A percentile compares a stretch with the other conserved stretches of the same genome.
These are phyloP conservation scores for Aspergillus proliferans DNA, from an alignment of 2,329 filamentous ascomycete species.

Conservation along the genomic window DNA sequence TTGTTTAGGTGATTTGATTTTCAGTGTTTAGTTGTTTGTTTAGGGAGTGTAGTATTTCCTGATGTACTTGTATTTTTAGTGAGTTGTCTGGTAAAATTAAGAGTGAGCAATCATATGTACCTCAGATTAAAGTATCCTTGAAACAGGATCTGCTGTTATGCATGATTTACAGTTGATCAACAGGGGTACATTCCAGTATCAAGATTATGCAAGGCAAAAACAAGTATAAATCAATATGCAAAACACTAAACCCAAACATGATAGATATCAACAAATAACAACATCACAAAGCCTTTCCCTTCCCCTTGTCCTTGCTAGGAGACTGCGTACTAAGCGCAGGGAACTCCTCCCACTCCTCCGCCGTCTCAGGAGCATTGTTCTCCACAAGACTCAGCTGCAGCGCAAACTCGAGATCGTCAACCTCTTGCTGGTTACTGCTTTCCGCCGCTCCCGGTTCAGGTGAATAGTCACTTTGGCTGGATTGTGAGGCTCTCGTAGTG, in stretches of 20 bases:
- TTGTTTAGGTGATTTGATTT: background rate
- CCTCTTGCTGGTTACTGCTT: conserved; percentile 41
- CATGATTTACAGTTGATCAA: background rate
- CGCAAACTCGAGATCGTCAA: conserved; percentile 56
- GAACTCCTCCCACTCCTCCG: conserved; percentile 25
- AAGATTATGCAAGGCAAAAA: background rate
- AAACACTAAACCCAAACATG: background rate
- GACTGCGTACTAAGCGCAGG: conserved; percentile 20
- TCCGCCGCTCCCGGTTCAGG: conserved; percentile 18
- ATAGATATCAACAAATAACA: background rate
- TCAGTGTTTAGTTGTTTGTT: background rate
- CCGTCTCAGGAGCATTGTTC: conserved; percentile 43
- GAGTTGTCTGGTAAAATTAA: background rate
- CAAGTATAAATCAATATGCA: background rate
- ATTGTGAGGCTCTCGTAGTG: conserved; percentile 25
- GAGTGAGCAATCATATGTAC: background rate
- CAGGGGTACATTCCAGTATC: background rate
- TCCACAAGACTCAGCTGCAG: conserved; percentile 58
- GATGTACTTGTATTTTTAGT: background rate
- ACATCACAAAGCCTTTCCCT: conserved; percentile 20
- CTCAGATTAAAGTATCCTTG: background rate
- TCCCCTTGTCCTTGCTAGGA: conserved; percentile 25
- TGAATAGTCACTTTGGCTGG: conserved; percentile 10
- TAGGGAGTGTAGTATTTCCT: background rate
- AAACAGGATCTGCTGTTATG: background rate